Evolutionary conservation across 192 early-diverging fungal species (phyloP), one percentile per base, ranked within the genome.

Genomic region (Gigaspora rosea): DNA sequence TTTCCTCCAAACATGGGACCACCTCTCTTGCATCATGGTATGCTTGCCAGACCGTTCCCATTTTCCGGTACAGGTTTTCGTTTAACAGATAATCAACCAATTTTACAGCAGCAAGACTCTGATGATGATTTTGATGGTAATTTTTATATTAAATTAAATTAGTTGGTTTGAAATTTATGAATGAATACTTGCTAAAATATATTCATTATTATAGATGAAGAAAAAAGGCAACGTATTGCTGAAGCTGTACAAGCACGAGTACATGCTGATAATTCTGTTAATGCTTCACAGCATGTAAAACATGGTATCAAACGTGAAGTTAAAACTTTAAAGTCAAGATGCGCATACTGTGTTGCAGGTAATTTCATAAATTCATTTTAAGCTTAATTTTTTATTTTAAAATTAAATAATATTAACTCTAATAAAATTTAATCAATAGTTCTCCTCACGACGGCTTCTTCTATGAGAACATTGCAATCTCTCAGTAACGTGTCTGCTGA

Each of bases 31-130:
- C 0, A 27, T 27, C 27, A 27, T 27, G 0, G 27, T 27, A 11
- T 27, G 58, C 12, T 7, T 59, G 58, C 58, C 41, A 41, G 18
- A 59, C 58, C 58, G n/a, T 22, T 22, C 22, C 61, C 61, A 15
- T 63, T 63, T 63, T 63, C 27, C 5, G 61, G 61, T 10, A 33
- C 27, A 63, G 61, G 61, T 63, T 33, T 33, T 33, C 61, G 61
- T 13, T 63, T 63, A 63, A 63, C 61, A 15, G 15, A 32, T 33
- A n/a, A 32, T 33, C 59, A 20, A 59, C 3, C 3, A 33, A 4
- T 33, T 35, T 7, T 15, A 6, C 61, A 63, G 33, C 27, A 27
- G 27, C 18, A 16, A 18, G 27, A 33, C 27, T 63, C 61, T 12
- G 61, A 36, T 63, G 2, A 41, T 3, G 59, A 33, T 27, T 22